These are phyloP conservation scores for Quercus gilva DNA, from an alignment of 306 rosid species.

Conservation along the genomic window DNA sequence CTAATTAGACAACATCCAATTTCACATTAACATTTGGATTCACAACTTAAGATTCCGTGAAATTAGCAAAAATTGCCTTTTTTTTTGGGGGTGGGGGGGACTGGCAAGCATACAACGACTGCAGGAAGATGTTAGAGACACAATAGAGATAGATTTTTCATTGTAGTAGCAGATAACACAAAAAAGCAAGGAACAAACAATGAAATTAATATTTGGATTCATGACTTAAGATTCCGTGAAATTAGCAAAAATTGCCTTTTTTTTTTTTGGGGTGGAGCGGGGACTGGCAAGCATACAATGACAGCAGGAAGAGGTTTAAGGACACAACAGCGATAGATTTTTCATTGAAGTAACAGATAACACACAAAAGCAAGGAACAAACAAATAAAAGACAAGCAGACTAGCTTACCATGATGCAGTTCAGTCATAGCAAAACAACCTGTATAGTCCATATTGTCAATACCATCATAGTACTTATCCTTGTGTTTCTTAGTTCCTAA, in stretches of 20 bases:
- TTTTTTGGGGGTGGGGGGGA: no score
- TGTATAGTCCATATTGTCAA: conserved; percentile 76
- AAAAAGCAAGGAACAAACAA: neutral
- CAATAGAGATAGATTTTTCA: neutral
- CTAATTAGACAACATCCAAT: neutral
- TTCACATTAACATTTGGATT: neutral
- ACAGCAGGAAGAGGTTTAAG: neutral
- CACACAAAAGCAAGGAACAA: neutral
- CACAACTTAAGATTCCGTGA: neutral
- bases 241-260: neutral
- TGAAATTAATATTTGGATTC: neutral
- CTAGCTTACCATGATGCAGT: conserved; percentile 76
- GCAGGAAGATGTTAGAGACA: neutral
- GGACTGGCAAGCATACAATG: neutral
- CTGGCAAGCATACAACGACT: no score
- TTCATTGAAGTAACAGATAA: neutral
- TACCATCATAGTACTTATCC: conserved; percentile 85
- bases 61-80: neutral
- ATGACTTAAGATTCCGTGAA: neutral
- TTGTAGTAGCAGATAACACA: neutral
- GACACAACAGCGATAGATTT: neutral
- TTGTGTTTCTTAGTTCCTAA: conserved; percentile 87
- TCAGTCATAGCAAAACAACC: conserved; percentile 99
- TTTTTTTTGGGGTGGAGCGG: no score
- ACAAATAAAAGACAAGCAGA: neutral